These are phyloP conservation scores for Fusarium sp. DNA, from an alignment of 2,329 filamentous ascomycete species.

Conservation along the genomic window DNA sequence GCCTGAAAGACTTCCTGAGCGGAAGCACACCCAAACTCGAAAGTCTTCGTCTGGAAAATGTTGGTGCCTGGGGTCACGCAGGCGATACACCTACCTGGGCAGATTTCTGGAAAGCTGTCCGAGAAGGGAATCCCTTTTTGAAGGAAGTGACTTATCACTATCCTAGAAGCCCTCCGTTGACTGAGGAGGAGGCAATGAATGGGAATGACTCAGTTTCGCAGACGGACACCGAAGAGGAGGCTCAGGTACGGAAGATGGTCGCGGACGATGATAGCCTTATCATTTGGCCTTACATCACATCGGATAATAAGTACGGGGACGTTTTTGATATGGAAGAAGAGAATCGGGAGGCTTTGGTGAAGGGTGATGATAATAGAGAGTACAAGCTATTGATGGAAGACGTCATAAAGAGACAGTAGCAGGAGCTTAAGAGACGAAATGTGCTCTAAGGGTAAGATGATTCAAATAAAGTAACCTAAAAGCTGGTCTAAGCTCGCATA, in stretches of 20 bases:
- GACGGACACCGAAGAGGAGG: not conserved
- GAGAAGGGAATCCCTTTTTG: not conserved
- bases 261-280: not conserved
- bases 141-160: not conserved
- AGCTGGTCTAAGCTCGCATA: not conserved
- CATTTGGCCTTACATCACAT: conserved; percentile 11
- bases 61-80: not conserved
- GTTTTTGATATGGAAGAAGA: not conserved
- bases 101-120: conserved; percentile 1
- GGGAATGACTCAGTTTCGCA: not conserved
- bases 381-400: conserved; percentile 2
- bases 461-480: not conserved
- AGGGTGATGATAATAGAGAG: conserved; percentile 8
- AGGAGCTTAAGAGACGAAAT: too few species aligned
- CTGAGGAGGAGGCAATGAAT: not conserved
- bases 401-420: not conserved
- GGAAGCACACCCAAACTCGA: not conserved
- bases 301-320: not conserved
- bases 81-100: not conserved
- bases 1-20: not conserved
- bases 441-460: not conserved
- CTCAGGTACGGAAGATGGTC: not conserved
- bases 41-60: not conserved
- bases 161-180: not conserved
- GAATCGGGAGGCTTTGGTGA: not conserved